These are phyloP conservation scores for Penicillium italicum DNA, from an alignment of 2,329 filamentous ascomycete species.

Conservation along the genomic window DNA sequence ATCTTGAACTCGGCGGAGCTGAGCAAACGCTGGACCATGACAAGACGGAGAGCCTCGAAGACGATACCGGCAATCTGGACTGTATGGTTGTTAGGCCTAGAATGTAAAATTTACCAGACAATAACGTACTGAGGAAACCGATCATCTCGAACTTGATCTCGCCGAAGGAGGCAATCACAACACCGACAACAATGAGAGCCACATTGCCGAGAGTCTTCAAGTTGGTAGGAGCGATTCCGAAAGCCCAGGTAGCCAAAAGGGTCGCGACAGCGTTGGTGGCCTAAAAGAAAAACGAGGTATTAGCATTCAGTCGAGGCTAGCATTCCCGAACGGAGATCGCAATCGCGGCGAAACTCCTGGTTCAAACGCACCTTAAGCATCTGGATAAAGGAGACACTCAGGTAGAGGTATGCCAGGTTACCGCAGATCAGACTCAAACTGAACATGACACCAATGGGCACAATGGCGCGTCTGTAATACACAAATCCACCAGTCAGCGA, in stretches of 20 bases:
- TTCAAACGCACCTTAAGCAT: conserved; percentile 76
- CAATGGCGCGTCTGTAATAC: conserved; percentile 65
- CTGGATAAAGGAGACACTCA: conserved; percentile 95
- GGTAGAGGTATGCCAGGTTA: conserved; percentile 91
- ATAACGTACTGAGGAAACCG: conserved; percentile 52
- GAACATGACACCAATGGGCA: conserved; percentile 95
- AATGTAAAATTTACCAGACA: background rate
- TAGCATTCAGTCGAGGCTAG: background rate
- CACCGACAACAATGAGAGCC: conserved; percentile 86
- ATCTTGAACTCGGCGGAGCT: conserved; percentile 74
- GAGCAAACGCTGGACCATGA: conserved; percentile 78
- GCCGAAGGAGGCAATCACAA: conserved; percentile 87
- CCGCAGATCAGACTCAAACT: conserved; percentile 93
- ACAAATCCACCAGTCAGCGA: background rate
- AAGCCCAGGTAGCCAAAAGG: conserved; percentile 78
- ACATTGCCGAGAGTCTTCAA: conserved; percentile 85
- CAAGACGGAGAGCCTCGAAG: conserved; percentile 73
- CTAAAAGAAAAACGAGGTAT: conserved; percentile 42
- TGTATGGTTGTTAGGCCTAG: background rate
- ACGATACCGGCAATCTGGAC: conserved; percentile 68
- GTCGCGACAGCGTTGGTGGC: conserved; percentile 92
- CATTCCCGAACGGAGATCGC: background rate
- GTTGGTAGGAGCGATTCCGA: conserved; percentile 78
- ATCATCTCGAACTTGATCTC: conserved; percentile 78
- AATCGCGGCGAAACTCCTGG: conserved; percentile 13